Base-by-base conservation (phyloP, 1,139 yeast species). In the Sugiyamaella sp. region DNA sequence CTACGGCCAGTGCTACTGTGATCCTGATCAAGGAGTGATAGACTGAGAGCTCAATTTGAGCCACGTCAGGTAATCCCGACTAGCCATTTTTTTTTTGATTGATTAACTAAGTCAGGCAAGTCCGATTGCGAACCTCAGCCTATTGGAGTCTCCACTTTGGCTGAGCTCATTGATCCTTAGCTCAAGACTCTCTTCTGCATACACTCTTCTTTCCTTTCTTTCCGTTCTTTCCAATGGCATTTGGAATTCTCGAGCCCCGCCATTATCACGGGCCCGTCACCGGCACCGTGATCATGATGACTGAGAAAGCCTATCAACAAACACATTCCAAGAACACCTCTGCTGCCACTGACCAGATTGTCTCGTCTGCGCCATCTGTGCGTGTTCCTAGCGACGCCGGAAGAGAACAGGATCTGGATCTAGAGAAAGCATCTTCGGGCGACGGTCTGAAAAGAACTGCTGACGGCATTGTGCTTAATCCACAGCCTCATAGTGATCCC, bases 401-500 rank as follows among this genome's bases (percentile, higher is more conserved):
- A 10, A 12, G 27, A 21, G 19, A 39, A 33, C 42, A 51, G 19
- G 37, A 20, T 6, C 49, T 52, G 12, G 58, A 49, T 3, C 46
- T 48, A 10, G 48, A 29, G 25, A 50, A 51, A 3, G 45, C 24
- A 5, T 20, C 52, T 17, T 59, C 47, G 39, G 55, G 61, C n/a
- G 58, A 57, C 37, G 63, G 62, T 2, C 61, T 79, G 47, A 79
- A 80, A 60, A 74, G 75, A 55, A 78, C 83, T 6, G 67, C 73
- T 37, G 69, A 70, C 3, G 89, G 89, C 0, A 75, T 86, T 35
- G 79, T 86, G 29, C 71, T 86, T 46, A 76, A 80, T 53, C 93
- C 93, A 0, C 91, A 86, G 67, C 93, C 93, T 3, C 84, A 85
- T 24, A 85, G 85, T 60, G 79, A 85, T 43, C 85, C 87, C 14